Base-by-base conservation (phyloP, 768 basidiomycete species). In the Baorangia bicolor region DNA sequence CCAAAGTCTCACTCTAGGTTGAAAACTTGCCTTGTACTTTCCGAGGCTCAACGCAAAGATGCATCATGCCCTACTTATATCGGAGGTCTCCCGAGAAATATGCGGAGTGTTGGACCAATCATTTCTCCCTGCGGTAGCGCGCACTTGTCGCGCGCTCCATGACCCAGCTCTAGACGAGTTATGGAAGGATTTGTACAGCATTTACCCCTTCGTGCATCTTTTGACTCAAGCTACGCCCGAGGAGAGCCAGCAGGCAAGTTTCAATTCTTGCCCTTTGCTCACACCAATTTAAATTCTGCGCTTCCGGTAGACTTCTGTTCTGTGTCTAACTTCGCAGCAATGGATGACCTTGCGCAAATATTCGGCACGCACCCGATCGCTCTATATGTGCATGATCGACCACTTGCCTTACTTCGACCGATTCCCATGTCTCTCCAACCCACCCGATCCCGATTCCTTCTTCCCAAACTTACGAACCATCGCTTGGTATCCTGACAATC, bases 111-210 rank as follows among this genome's bases (percentile, higher is more conserved):
- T 53, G 41, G 60, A 58, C 31, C 40, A 54, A 3, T 23, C 56
- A 7, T 63, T 60, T 12, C 67, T 69, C 31, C 40, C 69, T 13
- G 49, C 58, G 2, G 34, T 70, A 0, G 67, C 67, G 4, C 59
- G 62, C 4, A 64, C 69, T n/a, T 69, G 67, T 47, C 62, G 38
- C 33, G 56, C 59, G 4, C 53, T 69, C 45, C 50, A 49, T 6
- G 59, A 66, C 35, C 59, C 58, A 31, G 67, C 69, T 37, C 49
- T 69, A 4, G 66, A 69, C 40, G 62, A 64, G 35, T 21, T 71
- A 2, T 69, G 67, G 69, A 51, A 49, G 33, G 49, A 62, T 28
- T 23, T 69, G 40, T 70, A 55, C 45, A 66, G 48, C 10, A 44
- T 69, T 0, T 41, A 58, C 31, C 67, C 67, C 9, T 59, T 69